Evolutionary conservation across 768 basidiomycete species (phyloP).

Genomic region (Chalciporus pseudorubinellus): DNA sequence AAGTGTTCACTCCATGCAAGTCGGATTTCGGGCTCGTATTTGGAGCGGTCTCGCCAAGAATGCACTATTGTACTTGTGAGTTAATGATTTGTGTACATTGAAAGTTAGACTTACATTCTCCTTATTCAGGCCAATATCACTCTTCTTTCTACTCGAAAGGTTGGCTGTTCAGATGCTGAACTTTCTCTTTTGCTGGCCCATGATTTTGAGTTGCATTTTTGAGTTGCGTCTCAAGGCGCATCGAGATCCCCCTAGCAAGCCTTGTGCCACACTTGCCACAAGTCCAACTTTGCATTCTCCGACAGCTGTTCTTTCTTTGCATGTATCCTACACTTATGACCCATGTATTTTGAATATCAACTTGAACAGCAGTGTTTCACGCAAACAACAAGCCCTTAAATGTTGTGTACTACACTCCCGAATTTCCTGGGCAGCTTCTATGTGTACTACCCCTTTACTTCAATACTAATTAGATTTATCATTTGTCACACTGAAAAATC

Average conservation of each 20-base stretch:
- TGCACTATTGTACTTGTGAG: not conserved
- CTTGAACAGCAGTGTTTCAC: too few species aligned
- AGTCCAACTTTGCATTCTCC: too few species aligned
- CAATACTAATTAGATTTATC: not conserved
- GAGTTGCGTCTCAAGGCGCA: too few species aligned
- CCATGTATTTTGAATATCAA: too few species aligned
- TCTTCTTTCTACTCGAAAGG: not conserved
- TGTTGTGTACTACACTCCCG: too few species aligned
- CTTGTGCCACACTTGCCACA: too few species aligned
- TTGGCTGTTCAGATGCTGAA: slow-evolving; percentile 1
- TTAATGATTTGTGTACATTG: not conserved
- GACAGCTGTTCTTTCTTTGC: too few species aligned
- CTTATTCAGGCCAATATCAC: not conserved
- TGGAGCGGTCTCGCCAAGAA: not conserved
- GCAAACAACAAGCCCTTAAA: too few species aligned
- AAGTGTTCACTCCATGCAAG: not conserved
- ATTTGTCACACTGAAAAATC: not conserved
- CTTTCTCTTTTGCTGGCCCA: not conserved
- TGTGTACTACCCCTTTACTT: not conserved
- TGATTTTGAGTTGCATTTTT: not conserved
- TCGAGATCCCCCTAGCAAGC: too few species aligned
- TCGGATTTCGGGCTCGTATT: not conserved
- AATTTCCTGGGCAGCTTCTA: too few species aligned
- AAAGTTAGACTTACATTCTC: not conserved
- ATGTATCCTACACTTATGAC: too few species aligned